Conservation (phyloP, 1,139 yeast species). For the Magnusiomyces suaveolens region DNA sequence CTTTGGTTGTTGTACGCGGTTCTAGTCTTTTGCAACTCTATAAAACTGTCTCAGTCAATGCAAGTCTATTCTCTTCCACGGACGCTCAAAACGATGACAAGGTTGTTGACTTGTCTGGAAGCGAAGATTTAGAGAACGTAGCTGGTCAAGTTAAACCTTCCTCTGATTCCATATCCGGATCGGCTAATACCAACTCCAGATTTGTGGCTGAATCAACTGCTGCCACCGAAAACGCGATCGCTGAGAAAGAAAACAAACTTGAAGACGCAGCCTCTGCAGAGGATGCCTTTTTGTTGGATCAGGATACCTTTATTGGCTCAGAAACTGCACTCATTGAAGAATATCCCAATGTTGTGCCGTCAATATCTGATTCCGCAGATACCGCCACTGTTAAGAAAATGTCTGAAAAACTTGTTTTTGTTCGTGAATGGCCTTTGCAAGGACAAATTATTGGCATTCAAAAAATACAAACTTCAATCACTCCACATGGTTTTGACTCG, state of each 20-base stretch:
- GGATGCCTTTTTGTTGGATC: conserved; percentile 9
- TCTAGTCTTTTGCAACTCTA: conserved; percentile 58
- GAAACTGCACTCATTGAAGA: conserved; percentile 22
- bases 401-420: conserved; percentile 41
- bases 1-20: conserved; percentile 61
- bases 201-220: too few relatives aligned
- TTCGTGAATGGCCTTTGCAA: conserved; percentile 59
- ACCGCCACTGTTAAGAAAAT: conserved; percentile 20
- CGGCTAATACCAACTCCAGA: too few relatives aligned
- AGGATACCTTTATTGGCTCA: conserved; percentile 27
- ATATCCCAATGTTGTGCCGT: not conserved
- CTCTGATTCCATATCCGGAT: not conserved
- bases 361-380: conserved; percentile 4
- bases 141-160: conserved; percentile 19
- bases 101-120: conserved; percentile 1
- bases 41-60: conserved; percentile 34
- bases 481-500: conserved; percentile 25
- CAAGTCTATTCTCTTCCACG: conserved; percentile 18
- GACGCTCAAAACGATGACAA: conserved; percentile 5
- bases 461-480: conserved; percentile 28
- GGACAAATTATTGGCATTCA: conserved; percentile 59
- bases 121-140: conserved; percentile 5
- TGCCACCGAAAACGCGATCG: conserved; percentile 15
- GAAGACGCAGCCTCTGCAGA: conserved; percentile 4
- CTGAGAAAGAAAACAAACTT: conserved; percentile 9